Conservation (phyloP, 116 monocot genomes). For the Posidonia oceanica region DNA sequence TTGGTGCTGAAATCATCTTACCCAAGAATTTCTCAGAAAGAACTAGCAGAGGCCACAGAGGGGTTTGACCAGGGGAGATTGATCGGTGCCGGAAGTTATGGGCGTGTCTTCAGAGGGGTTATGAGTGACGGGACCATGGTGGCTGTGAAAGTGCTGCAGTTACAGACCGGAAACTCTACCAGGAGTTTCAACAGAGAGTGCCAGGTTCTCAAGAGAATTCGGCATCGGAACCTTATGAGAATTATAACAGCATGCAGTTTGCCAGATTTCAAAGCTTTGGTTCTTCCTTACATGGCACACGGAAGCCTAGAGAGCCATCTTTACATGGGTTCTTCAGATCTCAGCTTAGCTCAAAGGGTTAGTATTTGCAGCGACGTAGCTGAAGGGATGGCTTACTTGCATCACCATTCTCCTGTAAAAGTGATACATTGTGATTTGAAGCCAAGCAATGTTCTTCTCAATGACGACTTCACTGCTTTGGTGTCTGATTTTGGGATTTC, state of each 20-base stretch:
- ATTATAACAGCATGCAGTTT: constrained; percentile 65
- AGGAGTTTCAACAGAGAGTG: constrained; percentile 58
- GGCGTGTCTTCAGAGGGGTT: constrained; percentile 40
- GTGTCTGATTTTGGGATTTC: constrained; percentile 71
- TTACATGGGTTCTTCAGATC: constrained; percentile 8
- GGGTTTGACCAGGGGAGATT: constrained; percentile 29
- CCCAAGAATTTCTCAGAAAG: constrained; percentile 45
- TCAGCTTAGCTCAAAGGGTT: constrained; percentile 31
- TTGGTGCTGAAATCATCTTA: constrained; percentile 10
- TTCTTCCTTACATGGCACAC: constrained; percentile 69
- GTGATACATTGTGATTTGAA: constrained; percentile 80
- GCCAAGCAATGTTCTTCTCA: constrained; percentile 82
- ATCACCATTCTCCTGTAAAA: constrained; percentile 45
- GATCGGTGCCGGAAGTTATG: constrained; percentile 51
- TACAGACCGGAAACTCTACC: constrained; percentile 37
- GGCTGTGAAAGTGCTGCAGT: constrained; percentile 52
- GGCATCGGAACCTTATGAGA: constrained; percentile 58
- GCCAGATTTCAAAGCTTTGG: constrained; percentile 69
- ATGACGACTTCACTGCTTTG: constrained; percentile 57
- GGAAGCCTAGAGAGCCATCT: constrained; percentile 64
- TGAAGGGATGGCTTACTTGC: constrained; percentile 68
- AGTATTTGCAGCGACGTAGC: constrained; percentile 51
- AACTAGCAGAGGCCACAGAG: constrained; percentile 35
- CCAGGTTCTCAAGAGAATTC: constrained; percentile 43
- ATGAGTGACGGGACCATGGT: constrained; percentile 29